phyloP scores from a whole-genome alignment of 805 yeast species.

The Pichia kluyveri region DNA sequence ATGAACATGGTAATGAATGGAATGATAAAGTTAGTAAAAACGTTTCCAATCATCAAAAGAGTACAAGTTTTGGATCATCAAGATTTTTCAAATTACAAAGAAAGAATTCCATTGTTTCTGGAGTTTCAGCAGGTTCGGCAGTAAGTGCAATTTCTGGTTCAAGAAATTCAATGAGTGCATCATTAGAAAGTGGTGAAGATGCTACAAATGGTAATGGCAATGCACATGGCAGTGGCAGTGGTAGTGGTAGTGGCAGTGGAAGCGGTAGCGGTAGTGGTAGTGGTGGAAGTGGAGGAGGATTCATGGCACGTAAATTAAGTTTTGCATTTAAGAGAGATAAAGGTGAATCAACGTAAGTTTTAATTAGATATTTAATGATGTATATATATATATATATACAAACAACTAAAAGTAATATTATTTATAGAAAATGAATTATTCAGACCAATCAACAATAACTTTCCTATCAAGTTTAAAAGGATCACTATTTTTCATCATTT shows the following conservation, averaged over 20 bases:
- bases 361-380: not conserved
- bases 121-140: not conserved
- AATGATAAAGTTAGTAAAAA: slow-evolving; percentile 1
- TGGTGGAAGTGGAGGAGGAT: slow-evolving; percentile 1
- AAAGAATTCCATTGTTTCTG: slow-evolving; percentile 5
- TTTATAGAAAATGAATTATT: slow-evolving; percentile 14
- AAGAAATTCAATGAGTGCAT: not conserved
- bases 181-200: not conserved
- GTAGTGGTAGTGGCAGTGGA: too few relatives aligned
- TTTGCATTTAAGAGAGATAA: slow-evolving; percentile 16
- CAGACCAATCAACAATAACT: slow-evolving; percentile 62
- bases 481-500: slow-evolving; percentile 73
- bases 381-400: too few relatives aligned
- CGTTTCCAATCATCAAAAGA: not conserved
- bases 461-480: slow-evolving; percentile 34
- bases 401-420: not conserved
- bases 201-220: slow-evolving; percentile 3
- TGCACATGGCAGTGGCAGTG: too few relatives aligned
- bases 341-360: not conserved
- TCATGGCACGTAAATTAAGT: slow-evolving; percentile 21
- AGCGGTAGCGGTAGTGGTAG: too few relatives aligned
- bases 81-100: slow-evolving; percentile 22
- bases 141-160: not conserved
- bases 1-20: not conserved
- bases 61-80: slow-evolving; percentile 15